Evolutionary conservation across 164 flowering plant species (phyloP).

Genomic region (Vitis riparia): DNA sequence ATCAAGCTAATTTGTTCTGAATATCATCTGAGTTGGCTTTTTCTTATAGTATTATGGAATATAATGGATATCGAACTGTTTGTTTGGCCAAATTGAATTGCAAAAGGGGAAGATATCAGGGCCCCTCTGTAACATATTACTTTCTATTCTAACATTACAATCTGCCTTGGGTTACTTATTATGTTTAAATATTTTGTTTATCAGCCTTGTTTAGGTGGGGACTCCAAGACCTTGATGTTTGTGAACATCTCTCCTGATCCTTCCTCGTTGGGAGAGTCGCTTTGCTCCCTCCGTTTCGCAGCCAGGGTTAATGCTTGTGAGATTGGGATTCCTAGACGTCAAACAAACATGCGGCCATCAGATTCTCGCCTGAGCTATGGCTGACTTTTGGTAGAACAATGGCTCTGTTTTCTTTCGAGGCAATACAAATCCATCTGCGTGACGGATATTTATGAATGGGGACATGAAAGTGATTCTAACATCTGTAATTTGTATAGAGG

Average conservation of each 20-base stretch:
- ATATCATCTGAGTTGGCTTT: too few species aligned
- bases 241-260: conserved; percentile 87
- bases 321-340: conserved; percentile 85
- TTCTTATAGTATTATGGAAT: too few species aligned
- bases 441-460: conserved; percentile 5
- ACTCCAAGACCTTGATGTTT: conserved; percentile 95
- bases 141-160: too few species aligned
- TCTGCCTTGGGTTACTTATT: background rate
- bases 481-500: conserved; percentile 44
- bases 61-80: too few species aligned
- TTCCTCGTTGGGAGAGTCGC: conserved; percentile 82
- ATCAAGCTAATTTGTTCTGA: too few species aligned
- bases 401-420: conserved; percentile 8
- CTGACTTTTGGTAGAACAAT: conserved; percentile 17
- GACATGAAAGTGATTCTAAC: conserved; percentile 36
- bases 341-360: conserved; percentile 47
- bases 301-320: conserved; percentile 93
- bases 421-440: conserved; percentile 3
- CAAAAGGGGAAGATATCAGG: too few species aligned
- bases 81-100: too few species aligned
- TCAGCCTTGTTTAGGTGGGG: conserved; percentile 97
- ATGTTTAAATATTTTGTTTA: background rate
- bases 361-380: conserved; percentile 83
- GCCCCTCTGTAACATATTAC: too few species aligned
- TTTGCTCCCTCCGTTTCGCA: conserved; percentile 91